phyloP scores from a whole-genome alignment of 2,329 filamentous ascomycete species.

The Orbilia ellipsospora region DNA sequence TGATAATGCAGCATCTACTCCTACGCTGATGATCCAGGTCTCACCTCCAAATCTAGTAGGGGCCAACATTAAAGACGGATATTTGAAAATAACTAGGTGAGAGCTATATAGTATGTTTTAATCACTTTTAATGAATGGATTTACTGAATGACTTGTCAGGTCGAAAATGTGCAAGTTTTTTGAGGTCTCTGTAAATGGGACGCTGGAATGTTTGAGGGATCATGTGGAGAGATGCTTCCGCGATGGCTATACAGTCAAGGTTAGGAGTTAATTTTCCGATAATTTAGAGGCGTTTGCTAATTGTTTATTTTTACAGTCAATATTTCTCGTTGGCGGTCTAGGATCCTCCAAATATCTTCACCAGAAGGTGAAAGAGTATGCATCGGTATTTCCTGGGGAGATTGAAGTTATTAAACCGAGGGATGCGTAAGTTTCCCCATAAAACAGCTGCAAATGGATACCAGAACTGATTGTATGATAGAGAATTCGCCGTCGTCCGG shows the following conservation, averaged over 20 bases:
- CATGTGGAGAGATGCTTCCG: constrained; percentile 35
- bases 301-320: constrained; percentile 13
- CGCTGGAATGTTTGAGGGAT: constrained; percentile 35
- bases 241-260: constrained; percentile 36
- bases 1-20: constrained; percentile 31
- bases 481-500: constrained; percentile 44
- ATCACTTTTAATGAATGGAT: too few species aligned
- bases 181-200: constrained; percentile 25
- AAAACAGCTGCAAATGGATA: background rate
- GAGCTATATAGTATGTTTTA: background rate
- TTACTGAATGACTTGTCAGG: background rate
- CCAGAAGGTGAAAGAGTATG: constrained; percentile 25
- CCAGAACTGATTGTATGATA: background rate
- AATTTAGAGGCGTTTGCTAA: background rate
- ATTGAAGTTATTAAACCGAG: constrained; percentile 45
- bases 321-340: constrained; percentile 42
- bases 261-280: background rate
- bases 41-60: constrained; percentile 29
- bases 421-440: constrained; percentile 33
- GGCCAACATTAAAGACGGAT: constrained; percentile 20
- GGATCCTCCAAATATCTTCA: constrained; percentile 48
- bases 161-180: constrained; percentile 38
- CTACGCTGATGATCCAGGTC: constrained; percentile 29
- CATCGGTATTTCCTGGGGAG: constrained; percentile 3
- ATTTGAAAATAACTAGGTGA: constrained; percentile 35